phyloP scores from a whole-genome alignment of 208 protist species.

The Trichomonas tenax region DNA sequence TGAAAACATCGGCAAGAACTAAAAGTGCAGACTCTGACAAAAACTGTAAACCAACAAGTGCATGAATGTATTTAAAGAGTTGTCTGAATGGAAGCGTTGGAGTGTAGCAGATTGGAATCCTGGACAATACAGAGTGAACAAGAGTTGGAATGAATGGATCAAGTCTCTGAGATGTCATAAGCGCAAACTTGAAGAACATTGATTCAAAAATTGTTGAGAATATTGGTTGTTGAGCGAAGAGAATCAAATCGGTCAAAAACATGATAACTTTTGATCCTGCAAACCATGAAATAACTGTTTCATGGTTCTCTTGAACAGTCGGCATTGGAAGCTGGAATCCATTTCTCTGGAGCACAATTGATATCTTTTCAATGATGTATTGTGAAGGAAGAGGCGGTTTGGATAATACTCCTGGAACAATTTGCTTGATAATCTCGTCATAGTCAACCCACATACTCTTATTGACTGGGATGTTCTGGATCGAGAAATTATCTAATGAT shows the following conservation, averaged over 20 bases:
- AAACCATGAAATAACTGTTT: neutral
- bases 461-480: neutral
- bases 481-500: neutral
- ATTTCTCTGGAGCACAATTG: neutral
- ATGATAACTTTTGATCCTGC: neutral
- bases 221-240: neutral
- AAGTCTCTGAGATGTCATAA: neutral
- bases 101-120: neutral
- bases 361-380: neutral
- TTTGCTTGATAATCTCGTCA: neutral
- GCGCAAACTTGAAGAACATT: neutral
- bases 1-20: neutral
- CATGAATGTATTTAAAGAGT: neutral
- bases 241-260: conserved; percentile 1
- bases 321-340: neutral
- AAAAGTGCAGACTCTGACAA: neutral
- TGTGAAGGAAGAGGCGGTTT: neutral
- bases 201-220: neutral
- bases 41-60: neutral
- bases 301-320: neutral
- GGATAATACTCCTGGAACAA: too few relatives aligned
- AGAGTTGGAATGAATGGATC: neutral
- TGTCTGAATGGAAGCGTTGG: neutral
- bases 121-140: neutral
- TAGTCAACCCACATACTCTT: neutral